Percentiles rank a stretch among this genome's conserved stretches.
phyloP scores from a whole-genome alignment of 2,329 filamentous ascomycete species.

The Pseudovirgaria hyperparasitica region DNA sequence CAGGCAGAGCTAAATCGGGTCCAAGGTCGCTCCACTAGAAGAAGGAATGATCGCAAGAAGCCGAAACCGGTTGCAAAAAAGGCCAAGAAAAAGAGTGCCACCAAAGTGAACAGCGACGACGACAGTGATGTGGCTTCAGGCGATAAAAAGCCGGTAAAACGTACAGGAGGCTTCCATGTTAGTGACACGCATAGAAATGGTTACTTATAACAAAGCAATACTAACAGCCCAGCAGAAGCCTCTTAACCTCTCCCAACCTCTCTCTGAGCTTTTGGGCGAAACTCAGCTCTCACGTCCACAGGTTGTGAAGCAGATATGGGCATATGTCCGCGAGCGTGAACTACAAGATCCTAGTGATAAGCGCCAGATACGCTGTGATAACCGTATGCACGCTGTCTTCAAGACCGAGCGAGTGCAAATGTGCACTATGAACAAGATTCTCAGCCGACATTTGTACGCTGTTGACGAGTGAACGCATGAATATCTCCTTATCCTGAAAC shows the following conservation, averaged over 20 bases:
- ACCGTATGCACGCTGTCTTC: conserved; percentile 83
- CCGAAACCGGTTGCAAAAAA: conserved; percentile 47
- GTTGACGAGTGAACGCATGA: conserved; percentile 48
- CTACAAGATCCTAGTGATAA: conserved; percentile 87
- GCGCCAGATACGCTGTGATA: conserved; percentile 86
- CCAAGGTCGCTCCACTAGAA: conserved; percentile 61
- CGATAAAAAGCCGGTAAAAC: conserved; percentile 54
- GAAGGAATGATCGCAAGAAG: conserved; percentile 47
- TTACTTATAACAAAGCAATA: conserved; percentile 6
- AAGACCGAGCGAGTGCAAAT: conserved; percentile 87
- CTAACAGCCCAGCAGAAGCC: conserved; percentile 45
- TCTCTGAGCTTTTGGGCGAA: conserved; percentile 59
- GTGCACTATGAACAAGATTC: conserved; percentile 98
- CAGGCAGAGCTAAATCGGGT: conserved; percentile 79
- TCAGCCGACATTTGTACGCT: conserved; percentile 79
- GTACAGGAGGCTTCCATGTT: conserved; percentile 84
- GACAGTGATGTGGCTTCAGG: conserved; percentile 64
- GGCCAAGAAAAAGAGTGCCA: conserved; percentile 59
- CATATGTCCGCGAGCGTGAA: conserved; percentile 77
- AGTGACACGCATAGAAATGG: conserved; percentile 15
- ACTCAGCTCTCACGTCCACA: conserved; percentile 80
- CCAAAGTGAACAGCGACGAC: conserved; percentile 64
- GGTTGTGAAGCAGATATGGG: conserved; percentile 93
- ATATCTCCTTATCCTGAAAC: no score
- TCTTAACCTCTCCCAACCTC: conserved; percentile 57